These are phyloP conservation scores for Chloris gayana DNA, from an alignment of 176 grass and related monocot species.

Conservation along the genomic window DNA sequence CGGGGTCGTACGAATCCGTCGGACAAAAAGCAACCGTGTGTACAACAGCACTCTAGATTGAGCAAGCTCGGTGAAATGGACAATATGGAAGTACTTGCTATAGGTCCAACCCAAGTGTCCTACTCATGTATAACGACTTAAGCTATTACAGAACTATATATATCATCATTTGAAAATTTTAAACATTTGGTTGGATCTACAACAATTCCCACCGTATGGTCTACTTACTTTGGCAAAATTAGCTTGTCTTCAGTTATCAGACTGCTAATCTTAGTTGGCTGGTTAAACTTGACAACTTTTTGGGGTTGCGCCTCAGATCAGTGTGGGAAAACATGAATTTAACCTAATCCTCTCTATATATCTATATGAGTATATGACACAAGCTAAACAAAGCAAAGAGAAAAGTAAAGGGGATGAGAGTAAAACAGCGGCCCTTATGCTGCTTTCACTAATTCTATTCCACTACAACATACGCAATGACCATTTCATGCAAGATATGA, in stretches of 20 bases:
- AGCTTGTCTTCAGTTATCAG: not conserved
- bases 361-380: not conserved
- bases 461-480: not conserved
- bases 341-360: not conserved
- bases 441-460: conserved; percentile 13
- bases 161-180: too few species aligned
- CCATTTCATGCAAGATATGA: conserved; percentile 21
- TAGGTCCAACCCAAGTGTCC: too few species aligned
- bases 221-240: too few species aligned
- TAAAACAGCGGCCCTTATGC: not conserved
- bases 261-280: not conserved
- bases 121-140: too few species aligned
- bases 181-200: too few species aligned
- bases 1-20: too few species aligned
- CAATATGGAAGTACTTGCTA: too few species aligned
- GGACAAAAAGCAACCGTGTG: too few species aligned
- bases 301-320: not conserved
- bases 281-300: not conserved
- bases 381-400: not conserved
- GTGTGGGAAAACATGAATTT: not conserved
- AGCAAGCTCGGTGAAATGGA: not conserved
- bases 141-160: too few species aligned
- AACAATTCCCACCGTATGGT: too few species aligned
- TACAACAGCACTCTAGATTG: too few species aligned
- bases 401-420: not conserved